Percentiles rank a stretch among this genome's conserved stretches.
phyloP scores from a whole-genome alignment of 2,329 filamentous ascomycete genomes.

The Nemania bipapillata region DNA sequence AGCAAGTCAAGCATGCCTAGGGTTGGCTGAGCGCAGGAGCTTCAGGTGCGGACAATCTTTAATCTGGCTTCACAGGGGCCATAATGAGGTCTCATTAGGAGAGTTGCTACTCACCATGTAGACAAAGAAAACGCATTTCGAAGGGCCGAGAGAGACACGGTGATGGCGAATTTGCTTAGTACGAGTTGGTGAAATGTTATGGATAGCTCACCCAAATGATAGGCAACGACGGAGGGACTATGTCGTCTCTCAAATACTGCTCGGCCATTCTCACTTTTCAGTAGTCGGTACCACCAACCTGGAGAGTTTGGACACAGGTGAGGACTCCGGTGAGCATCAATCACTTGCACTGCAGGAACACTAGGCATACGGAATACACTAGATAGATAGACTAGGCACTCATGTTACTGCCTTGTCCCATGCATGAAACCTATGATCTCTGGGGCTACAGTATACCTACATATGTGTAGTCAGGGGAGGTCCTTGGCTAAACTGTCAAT shows the following conservation, averaged over 20 bases:
- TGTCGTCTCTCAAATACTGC: conserved; percentile 30
- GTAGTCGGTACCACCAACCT: conserved; percentile 11
- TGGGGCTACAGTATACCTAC: conserved; percentile 13
- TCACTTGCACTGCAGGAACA: no score
- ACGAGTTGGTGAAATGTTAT: not conserved
- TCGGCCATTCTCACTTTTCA: not conserved
- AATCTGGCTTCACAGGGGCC: not conserved
- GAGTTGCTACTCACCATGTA: conserved; percentile 34
- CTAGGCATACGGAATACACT: no score
- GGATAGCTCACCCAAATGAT: not conserved
- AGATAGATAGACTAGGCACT: not conserved
- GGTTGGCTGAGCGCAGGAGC: not conserved
- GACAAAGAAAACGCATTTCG: conserved; percentile 42
- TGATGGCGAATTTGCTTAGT: not conserved
- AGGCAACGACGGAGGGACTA: conserved; percentile 1
- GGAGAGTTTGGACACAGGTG: not conserved
- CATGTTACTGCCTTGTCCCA: conserved; percentile 6
- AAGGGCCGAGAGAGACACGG: conserved; percentile 17
- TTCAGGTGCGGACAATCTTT: not conserved
- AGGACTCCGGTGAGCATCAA: not conserved
- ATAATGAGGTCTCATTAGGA: not conserved
- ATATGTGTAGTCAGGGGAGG: conserved; percentile 8
- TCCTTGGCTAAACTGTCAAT: conserved; percentile 5
- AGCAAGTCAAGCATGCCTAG: not conserved
- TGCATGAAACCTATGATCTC: not conserved